Conservation (phyloP, 2,329 filamentous ascomycete genomes). For the Raffaelea deltoideospora region DNA sequence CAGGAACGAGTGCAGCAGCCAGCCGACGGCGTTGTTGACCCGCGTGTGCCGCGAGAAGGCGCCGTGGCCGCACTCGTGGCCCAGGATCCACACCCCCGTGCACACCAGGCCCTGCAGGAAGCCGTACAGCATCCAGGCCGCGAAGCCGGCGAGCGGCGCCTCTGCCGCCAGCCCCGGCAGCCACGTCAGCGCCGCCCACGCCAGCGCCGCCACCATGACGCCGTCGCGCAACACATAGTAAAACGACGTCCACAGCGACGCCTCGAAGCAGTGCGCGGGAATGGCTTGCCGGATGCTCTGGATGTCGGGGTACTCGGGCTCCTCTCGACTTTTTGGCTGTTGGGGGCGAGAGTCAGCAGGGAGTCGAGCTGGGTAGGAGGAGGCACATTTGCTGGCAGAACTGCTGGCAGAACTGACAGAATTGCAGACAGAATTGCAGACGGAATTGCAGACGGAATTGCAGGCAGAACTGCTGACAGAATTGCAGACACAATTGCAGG, state of each 20-base stretch:
- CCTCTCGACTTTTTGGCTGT: no score
- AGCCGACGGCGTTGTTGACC: constrained; percentile 88
- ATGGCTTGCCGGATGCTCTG: constrained; percentile 95
- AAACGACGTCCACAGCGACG: constrained; percentile 61
- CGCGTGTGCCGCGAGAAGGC: constrained; percentile 81
- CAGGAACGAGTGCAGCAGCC: constrained; percentile 74
- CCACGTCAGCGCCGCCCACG: constrained; percentile 78
- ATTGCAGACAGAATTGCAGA: no score
- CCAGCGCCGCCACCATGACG: constrained; percentile 54
- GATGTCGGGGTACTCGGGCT: constrained; percentile 40
- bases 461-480: no score
- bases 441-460: no score
- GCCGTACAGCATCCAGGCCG: constrained; percentile 51
- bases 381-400: no score
- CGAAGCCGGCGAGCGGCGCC: constrained; percentile 48
- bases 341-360: no score
- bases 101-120: constrained; percentile 81
- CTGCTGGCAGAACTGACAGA: no score
- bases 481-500: no score
- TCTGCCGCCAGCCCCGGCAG: constrained; percentile 81
- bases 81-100: constrained; percentile 90
- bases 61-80: constrained; percentile 95
- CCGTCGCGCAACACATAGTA: constrained; percentile 76
- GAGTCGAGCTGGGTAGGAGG: no score
- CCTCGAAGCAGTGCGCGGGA: constrained; percentile 90